These are phyloP conservation scores for Microcyclosporella mali DNA, from an alignment of 2,329 filamentous ascomycete species.

Conservation along the genomic window DNA sequence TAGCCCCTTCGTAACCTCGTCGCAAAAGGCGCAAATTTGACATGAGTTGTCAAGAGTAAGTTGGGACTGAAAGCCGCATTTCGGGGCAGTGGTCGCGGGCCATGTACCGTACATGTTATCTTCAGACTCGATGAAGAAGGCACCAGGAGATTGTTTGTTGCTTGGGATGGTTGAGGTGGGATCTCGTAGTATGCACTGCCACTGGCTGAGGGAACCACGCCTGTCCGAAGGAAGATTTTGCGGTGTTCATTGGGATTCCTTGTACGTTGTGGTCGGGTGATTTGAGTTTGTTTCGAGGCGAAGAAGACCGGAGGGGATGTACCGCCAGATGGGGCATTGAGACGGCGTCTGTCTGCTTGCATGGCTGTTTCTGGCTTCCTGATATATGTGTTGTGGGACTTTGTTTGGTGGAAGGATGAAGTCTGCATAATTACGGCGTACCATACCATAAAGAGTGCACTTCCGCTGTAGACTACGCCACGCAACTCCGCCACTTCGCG, in stretches of 20 bases:
- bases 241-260: slow-evolving; percentile 66
- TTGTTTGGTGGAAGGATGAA: slow-evolving; percentile 5
- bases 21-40: slow-evolving; percentile 96
- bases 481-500: slow-evolving; percentile 4
- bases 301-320: slow-evolving; percentile 70
- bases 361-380: slow-evolving; percentile 15
- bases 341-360: slow-evolving; percentile 72
- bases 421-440: slow-evolving; percentile 3
- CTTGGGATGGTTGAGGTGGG: slow-evolving; percentile 36
- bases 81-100: slow-evolving; percentile 80
- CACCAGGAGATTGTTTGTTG: slow-evolving; percentile 44
- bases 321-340: slow-evolving; percentile 77
- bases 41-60: slow-evolving; percentile 81
- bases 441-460: neutral
- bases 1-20: slow-evolving; percentile 77
- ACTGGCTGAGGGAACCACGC: slow-evolving; percentile 84
- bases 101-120: slow-evolving; percentile 87
- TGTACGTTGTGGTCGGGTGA: slow-evolving; percentile 48
- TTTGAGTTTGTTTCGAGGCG: slow-evolving; percentile 41
- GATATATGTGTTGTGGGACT: slow-evolving; percentile 1
- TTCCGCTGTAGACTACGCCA: slow-evolving; percentile 1
- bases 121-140: slow-evolving; percentile 66
- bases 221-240: slow-evolving; percentile 87
- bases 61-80: slow-evolving; percentile 89
- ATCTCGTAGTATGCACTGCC: slow-evolving; percentile 81